These are phyloP conservation scores for Arthroderma sp. DNA, from an alignment of 2,329 filamentous ascomycete species.

Conservation along the genomic window DNA sequence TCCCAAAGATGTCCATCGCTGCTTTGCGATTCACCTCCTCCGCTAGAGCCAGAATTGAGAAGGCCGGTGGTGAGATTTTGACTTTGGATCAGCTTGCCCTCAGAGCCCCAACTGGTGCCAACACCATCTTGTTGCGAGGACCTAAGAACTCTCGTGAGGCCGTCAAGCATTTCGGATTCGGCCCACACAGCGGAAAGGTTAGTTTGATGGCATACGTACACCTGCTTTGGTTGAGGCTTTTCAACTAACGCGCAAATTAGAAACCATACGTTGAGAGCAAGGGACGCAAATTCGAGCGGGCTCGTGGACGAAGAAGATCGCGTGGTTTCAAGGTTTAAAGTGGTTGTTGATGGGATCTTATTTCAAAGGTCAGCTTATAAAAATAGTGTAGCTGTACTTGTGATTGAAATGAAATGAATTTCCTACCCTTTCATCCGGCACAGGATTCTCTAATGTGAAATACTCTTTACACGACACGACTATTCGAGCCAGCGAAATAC, in stretches of 20 bases:
- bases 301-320: conserved; percentile 96
- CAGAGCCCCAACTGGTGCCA: conserved; percentile 85
- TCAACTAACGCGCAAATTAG: conserved; percentile 36
- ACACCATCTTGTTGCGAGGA: conserved; percentile 92
- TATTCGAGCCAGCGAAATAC: background rate
- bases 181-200: conserved; percentile 95
- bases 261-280: conserved; percentile 97
- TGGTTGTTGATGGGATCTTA: conserved; percentile 14
- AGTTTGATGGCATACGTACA: conserved; percentile 22
- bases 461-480: background rate
- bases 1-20: conserved; percentile 87
- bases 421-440: conserved; percentile 4
- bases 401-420: conserved; percentile 11
- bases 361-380: conserved; percentile 12
- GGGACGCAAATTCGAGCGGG: conserved; percentile 99
- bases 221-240: background rate
- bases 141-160: conserved; percentile 98
- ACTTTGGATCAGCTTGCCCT: conserved; percentile 96
- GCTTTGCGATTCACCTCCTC: conserved; percentile 95
- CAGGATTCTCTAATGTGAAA: conserved; percentile 3
- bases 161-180: conserved; percentile 98
- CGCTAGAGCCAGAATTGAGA: conserved; percentile 82
- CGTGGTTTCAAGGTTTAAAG: conserved; percentile 99
- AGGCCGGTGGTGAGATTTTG: conserved; percentile 86
- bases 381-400: conserved; percentile 10